Percentiles rank a stretch among this genome's conserved stretches.
Conservation (phyloP, 148 eudicot genomes). For the Fagopyrum homotropicum region DNA sequence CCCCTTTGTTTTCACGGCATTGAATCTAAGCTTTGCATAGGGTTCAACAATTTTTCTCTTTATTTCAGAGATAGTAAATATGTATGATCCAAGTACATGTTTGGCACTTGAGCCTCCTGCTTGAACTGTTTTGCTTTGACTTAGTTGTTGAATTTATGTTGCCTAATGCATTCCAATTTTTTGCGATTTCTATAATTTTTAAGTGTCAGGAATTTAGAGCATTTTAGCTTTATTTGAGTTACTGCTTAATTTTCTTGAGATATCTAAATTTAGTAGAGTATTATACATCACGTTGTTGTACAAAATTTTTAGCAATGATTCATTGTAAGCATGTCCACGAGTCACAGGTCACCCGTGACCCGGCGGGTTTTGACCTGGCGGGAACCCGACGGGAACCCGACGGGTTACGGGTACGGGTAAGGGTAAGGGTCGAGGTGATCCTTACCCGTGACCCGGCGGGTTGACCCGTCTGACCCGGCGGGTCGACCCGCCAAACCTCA, state of each 20-base stretch:
- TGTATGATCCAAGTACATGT: background rate
- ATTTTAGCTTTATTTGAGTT: background rate
- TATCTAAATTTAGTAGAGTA: background rate
- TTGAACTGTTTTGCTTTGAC: background rate
- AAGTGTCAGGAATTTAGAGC: background rate
- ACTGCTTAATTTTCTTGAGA: background rate
- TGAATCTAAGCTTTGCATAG: no score
- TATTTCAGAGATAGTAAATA: background rate
- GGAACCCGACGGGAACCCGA: no score
- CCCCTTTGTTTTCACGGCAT: no score
- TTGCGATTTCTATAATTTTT: background rate
- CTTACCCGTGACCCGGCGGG: no score
- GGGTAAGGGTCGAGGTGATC: no score
- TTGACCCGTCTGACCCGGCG: no score
- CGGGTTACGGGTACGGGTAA: no score
- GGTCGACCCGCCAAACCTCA: no score
- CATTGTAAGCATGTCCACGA: no score
- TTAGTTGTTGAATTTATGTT: background rate
- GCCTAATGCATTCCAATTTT: background rate
- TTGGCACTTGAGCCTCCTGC: background rate
- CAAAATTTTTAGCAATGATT: background rate
- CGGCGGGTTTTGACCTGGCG: no score
- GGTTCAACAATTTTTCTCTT: background rate
- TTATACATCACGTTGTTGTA: background rate
- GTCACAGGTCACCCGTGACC: no score